These are phyloP conservation scores for Acanthamoeba divionensis DNA, from an alignment of 208 protist species.

Conservation along the genomic window DNA sequence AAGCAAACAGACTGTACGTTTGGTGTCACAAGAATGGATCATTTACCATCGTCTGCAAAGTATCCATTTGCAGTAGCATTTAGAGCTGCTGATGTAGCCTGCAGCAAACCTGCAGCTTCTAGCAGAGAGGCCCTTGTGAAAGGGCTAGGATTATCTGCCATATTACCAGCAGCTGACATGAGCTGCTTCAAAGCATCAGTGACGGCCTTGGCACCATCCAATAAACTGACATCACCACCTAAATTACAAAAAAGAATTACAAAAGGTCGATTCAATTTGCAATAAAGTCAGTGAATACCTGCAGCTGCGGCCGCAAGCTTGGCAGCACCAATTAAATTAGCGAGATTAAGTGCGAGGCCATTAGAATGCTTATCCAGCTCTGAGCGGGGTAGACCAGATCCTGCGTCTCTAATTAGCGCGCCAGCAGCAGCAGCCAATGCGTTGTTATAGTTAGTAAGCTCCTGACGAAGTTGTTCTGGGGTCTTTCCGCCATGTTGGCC, in stretches of 20 bases:
- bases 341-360: slow-evolving; percentile 35
- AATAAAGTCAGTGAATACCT: not conserved
- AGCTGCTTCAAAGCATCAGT: slow-evolving; percentile 43
- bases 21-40: no score
- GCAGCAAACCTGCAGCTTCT: slow-evolving; percentile 34
- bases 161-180: slow-evolving; percentile 33
- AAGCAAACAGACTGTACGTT: no score
- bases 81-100: slow-evolving; percentile 49
- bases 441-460: slow-evolving; percentile 57
- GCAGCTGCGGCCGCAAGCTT: slow-evolving; percentile 32
- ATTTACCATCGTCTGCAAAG: slow-evolving; percentile 2
- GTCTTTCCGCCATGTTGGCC: slow-evolving; percentile 58
- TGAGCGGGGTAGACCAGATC: slow-evolving; percentile 2
- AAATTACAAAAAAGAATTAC: no score
- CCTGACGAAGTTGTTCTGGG: slow-evolving; percentile 65
- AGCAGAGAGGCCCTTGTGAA: slow-evolving; percentile 36
- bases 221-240: slow-evolving; percentile 37
- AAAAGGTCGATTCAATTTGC: no score
- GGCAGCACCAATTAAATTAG: slow-evolving; percentile 40
- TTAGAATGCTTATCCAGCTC: slow-evolving; percentile 51
- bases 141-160: slow-evolving; percentile 50
- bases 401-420: slow-evolving; percentile 50
- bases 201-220: slow-evolving; percentile 53
- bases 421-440: slow-evolving; percentile 57
- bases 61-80: slow-evolving; percentile 47